A percentile compares a stretch with the other conserved stretches of the same genome.
These are phyloP conservation scores for Colletotrichum plurivorum DNA, from an alignment of 2,329 filamentous ascomycete species.

Conservation along the genomic window DNA sequence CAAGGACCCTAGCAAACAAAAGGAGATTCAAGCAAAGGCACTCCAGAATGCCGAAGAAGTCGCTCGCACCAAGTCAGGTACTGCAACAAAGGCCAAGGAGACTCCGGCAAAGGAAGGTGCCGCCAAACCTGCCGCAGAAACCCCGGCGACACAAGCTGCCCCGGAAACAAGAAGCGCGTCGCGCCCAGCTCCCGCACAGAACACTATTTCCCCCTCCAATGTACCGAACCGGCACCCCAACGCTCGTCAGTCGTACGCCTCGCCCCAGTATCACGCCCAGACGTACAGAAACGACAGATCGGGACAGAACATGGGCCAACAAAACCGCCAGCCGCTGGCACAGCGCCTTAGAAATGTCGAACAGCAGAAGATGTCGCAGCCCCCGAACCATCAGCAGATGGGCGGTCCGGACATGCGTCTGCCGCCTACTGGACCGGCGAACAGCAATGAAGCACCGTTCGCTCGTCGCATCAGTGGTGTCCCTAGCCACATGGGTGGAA, in stretches of 20 bases:
- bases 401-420: constrained; percentile 76
- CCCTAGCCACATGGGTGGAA: constrained; percentile 66
- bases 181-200: constrained; percentile 53
- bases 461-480: constrained; percentile 67
- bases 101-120: constrained; percentile 64
- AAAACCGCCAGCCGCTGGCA: constrained; percentile 58
- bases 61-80: constrained; percentile 60
- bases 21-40: constrained; percentile 91
- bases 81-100: constrained; percentile 67
- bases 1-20: constrained; percentile 95
- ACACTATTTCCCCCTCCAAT: constrained; percentile 47
- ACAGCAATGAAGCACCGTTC: constrained; percentile 66
- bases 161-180: constrained; percentile 48
- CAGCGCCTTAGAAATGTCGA: constrained; percentile 67
- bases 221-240: constrained; percentile 61
- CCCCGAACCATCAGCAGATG: constrained; percentile 63
- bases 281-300: constrained; percentile 64
- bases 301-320: constrained; percentile 58
- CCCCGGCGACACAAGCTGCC: constrained; percentile 35
- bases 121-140: constrained; percentile 51
- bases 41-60: constrained; percentile 80
- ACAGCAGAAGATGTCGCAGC: constrained; percentile 64
- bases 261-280: constrained; percentile 61
- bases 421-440: constrained; percentile 81
- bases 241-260: constrained; percentile 64